A percentile compares a stretch with the other conserved stretches of the same genome.
Evolutionary conservation across 2,329 filamentous ascomycete genomes (phyloP).

Genomic region (Ophiostoma montium): DNA sequence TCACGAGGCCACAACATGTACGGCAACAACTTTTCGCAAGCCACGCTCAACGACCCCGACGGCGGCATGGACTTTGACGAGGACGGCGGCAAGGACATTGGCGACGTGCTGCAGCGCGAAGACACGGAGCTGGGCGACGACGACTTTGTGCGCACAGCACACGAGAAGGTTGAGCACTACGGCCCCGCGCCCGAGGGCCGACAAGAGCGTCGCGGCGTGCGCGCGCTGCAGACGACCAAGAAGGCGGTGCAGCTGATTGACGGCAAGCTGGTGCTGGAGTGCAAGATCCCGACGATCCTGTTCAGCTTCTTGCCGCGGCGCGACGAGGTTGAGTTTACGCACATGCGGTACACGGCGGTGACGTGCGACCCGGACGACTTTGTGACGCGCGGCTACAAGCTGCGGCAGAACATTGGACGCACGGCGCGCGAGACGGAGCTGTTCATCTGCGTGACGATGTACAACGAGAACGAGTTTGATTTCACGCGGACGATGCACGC

Average conservation of each 20-base stretch:
- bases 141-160: conserved; percentile 5
- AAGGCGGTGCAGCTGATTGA: conserved; percentile 96
- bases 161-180: conserved; percentile 62
- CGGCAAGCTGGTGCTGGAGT: conserved; percentile 91
- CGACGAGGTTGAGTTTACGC: conserved; percentile 90
- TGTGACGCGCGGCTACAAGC: conserved; percentile 78
- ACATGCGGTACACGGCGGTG: conserved; percentile 87
- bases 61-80: conserved; percentile 16
- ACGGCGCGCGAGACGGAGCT: conserved; percentile 88
- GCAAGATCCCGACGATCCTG: conserved; percentile 96
- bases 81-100: conserved; percentile 16
- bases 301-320: conserved; percentile 91
- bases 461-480: conserved; percentile 94
- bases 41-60: conserved; percentile 34
- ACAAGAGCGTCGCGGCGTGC: conserved; percentile 75
- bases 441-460: conserved; percentile 97
- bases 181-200: conserved; percentile 76
- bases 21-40: conserved; percentile 33
- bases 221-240: conserved; percentile 74
- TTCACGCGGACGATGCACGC: conserved; percentile 98
- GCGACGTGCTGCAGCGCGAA: conserved; percentile 7
- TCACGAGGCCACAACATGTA: conserved; percentile 27
- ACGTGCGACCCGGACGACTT: conserved; percentile 89
- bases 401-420: conserved; percentile 82
- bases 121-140: not conserved